Evolutionary conservation across 495 filamentous ascomycete genomes (phyloP).

Genomic region (Neurospora terricola): DNA sequence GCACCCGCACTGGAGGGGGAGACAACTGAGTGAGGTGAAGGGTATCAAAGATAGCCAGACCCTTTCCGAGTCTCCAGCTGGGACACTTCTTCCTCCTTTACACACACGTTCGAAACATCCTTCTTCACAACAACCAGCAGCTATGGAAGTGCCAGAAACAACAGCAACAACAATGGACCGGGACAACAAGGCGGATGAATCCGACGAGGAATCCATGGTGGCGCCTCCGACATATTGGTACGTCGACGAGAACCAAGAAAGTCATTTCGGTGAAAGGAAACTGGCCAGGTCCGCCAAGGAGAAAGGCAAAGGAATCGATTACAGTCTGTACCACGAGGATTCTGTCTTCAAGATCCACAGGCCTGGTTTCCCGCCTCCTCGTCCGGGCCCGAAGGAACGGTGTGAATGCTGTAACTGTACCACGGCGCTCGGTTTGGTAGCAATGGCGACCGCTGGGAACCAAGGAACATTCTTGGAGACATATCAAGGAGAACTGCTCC

Average conservation of each 20-base stretch:
- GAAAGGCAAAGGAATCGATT: neutral
- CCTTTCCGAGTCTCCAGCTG: neutral
- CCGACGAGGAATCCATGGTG: neutral
- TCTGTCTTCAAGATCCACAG: neutral
- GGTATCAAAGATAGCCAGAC: neutral
- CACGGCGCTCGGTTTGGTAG: neutral
- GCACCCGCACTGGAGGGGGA: neutral
- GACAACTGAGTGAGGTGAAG: neutral
- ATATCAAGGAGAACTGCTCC: too few species aligned
- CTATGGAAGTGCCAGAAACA: neutral
- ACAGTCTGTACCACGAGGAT: neutral
- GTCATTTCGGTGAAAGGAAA: neutral
- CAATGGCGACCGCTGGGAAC: neutral
- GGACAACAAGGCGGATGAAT: neutral
- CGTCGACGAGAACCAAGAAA: neutral
- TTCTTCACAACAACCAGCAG: neutral
- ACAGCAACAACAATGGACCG: neutral
- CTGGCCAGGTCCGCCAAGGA: neutral
- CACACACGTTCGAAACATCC: neutral
- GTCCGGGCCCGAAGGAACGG: neutral
- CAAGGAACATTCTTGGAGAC: neutral
- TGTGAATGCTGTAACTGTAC: neutral
- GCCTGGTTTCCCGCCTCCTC: neutral
- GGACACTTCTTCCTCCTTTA: neutral
- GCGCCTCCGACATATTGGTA: neutral